Evolutionary conservation across 179 eudicot species (phyloP).

Genomic region (Amaranthus tricolor): DNA sequence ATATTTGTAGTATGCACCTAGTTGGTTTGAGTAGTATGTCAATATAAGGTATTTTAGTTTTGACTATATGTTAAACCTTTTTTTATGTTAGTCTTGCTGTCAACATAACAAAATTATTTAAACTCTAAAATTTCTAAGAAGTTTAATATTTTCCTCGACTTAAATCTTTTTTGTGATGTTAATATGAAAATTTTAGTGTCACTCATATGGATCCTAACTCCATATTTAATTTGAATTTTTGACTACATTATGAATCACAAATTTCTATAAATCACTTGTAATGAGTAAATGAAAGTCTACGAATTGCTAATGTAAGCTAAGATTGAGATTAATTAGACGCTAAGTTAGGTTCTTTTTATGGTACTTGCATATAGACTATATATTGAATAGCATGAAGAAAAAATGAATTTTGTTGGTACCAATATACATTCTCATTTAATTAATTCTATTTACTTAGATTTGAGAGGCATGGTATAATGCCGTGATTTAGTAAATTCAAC

Average conservation of each 20-base stretch:
- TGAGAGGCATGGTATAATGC: conserved; percentile 6
- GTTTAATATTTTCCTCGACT: too few species aligned
- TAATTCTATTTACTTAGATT: not conserved
- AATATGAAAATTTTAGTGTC: too few species aligned
- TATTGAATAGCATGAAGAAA: not conserved
- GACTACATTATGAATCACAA: not conserved
- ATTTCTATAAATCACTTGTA: not conserved
- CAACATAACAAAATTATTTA: too few species aligned
- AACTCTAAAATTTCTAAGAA: too few species aligned
- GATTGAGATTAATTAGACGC: conserved; percentile 35
- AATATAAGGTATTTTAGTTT: too few species aligned
- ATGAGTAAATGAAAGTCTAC: not conserved
- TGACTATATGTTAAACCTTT: too few species aligned
- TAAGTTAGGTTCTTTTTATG: conserved; percentile 25
- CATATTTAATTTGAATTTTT: too few species aligned
- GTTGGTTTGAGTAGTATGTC: too few species aligned
- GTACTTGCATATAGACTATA: conserved; percentile 10
- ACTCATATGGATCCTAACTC: too few species aligned
- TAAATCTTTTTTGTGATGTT: too few species aligned
- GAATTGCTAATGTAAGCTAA: conserved; percentile 8
- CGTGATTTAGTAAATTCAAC: conserved; percentile 28
- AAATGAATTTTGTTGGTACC: not conserved
- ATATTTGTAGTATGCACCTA: too few species aligned
- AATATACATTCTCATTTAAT: not conserved
- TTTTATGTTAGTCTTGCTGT: too few species aligned